Conservation (phyloP, 495 filamentous ascomycete genomes). For the Aspergillus ostianus region DNA sequence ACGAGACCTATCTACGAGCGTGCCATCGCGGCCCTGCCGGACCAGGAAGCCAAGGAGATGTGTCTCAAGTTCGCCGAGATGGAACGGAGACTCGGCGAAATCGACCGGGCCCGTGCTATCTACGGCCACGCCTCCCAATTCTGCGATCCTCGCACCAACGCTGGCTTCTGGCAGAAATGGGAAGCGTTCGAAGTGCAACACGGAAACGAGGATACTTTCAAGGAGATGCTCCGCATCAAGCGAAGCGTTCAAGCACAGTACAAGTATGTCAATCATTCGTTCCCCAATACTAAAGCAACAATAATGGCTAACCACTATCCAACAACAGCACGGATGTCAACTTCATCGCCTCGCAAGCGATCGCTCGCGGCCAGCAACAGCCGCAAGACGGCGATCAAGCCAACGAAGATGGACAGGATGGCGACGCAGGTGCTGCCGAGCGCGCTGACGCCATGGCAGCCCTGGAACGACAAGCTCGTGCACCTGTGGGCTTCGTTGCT, state of each 20-base stretch:
- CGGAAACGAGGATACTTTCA: slow-evolving; percentile 98
- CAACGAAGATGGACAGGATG: slow-evolving; percentile 34
- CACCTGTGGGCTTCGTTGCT: slow-evolving; percentile 89
- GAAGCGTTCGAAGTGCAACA: slow-evolving; percentile 95
- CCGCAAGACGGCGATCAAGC: slow-evolving; percentile 40
- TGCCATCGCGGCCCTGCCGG: slow-evolving; percentile 86
- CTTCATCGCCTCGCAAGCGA: slow-evolving; percentile 94
- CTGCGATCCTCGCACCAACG: slow-evolving; percentile 88
- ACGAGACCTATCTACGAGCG: slow-evolving; percentile 97
- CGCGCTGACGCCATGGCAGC: slow-evolving; percentile 84
- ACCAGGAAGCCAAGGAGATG: slow-evolving; percentile 94
- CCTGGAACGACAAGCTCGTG: slow-evolving; percentile 83
- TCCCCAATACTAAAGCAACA: slow-evolving; percentile 2
- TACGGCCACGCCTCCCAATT: slow-evolving; percentile 97
- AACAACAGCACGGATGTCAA: slow-evolving; percentile 81
- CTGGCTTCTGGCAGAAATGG: slow-evolving; percentile 94
- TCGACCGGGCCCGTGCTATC: slow-evolving; percentile 91
- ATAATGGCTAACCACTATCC: slow-evolving; percentile 12
- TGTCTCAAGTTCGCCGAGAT: slow-evolving; percentile 99
- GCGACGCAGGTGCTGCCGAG: slow-evolving; percentile 52
- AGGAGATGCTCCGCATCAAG: slow-evolving; percentile 98
- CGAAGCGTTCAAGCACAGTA: slow-evolving; percentile 95
- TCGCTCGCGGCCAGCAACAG: slow-evolving; percentile 74
- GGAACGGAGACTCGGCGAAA: slow-evolving; percentile 94
- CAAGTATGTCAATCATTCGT: slow-evolving; percentile 56